phyloP scores from a whole-genome alignment of 2,329 filamentous ascomycete genomes.

The Coleophoma eucalyptorum region DNA sequence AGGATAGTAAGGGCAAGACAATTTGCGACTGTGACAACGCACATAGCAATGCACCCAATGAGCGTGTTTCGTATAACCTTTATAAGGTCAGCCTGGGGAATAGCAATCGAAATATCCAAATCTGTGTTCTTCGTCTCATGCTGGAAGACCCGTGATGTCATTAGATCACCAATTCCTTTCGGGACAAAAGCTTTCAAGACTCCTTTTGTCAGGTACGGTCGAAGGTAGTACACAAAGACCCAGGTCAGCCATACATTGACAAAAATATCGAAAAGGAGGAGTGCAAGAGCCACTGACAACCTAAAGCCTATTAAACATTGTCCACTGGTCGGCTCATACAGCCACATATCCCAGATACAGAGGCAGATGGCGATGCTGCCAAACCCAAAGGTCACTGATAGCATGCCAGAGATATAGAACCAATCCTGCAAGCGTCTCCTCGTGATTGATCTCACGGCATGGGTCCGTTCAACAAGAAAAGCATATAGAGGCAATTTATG shows the following conservation, averaged over 20 bases:
- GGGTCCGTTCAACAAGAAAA: conserved; percentile 7
- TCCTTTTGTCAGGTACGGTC: neutral
- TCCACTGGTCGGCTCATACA: neutral
- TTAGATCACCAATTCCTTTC: neutral
- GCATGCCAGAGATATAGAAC: conserved; percentile 5
- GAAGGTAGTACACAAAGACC: neutral
- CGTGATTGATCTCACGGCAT: neutral
- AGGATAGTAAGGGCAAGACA: conserved; percentile 4
- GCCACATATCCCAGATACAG: conserved; percentile 3
- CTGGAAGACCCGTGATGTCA: neutral
- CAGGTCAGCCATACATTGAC: neutral
- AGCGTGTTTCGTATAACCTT: conserved; percentile 5
- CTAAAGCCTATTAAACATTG: neutral
- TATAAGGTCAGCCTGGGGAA: conserved; percentile 1
- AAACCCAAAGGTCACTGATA: conserved; percentile 1
- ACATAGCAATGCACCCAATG: conserved; percentile 3
- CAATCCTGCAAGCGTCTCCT: neutral
- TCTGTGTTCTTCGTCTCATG: neutral
- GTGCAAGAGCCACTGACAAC: neutral
- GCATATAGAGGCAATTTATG: conserved; percentile 7
- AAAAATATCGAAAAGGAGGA: neutral
- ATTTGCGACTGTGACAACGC: conserved; percentile 3
- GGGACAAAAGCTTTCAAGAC: neutral
- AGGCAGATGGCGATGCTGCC: neutral
- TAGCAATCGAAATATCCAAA: neutral